Base-by-base conservation (phyloP, 305 asterid genomes). In the Rubia tinctorum region DNA sequence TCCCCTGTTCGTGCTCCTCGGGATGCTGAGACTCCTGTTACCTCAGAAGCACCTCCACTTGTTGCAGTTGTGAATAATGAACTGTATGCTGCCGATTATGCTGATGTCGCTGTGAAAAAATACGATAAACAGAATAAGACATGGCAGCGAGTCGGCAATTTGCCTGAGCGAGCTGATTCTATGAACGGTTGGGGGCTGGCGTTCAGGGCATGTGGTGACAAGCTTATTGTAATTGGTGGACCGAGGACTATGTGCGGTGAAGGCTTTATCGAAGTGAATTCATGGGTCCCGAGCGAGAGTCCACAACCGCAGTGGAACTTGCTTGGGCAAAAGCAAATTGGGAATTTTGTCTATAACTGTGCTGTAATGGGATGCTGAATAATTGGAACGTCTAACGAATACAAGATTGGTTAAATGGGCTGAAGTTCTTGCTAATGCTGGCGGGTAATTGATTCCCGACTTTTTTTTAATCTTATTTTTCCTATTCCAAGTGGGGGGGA, bases 181-280 rank as follows among this genome's bases (percentile, higher is more conserved):
- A 91, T 87, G 96, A 85, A 86, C 5, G 97, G 99, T 22, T 91
- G 99, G 99, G 99, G 99, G 27, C 80, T 94, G 77, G 99, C 99
- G 7, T 94, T 94, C 70, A 78, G 96, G 84, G 97, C 90, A 0
- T 94, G 99, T 15, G 99, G 99, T 2, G 83, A 90, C 72, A 89
- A 85, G 68, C 87, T 94, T 14, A 87, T 92, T 15, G 99, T 94
- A 70, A 84, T 94, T 17, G 96, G 98, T 3, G 98, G 99, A 72
- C 98, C 98, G 0, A 84, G 97, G 62, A 74, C 75, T 14, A 65
- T 84, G 11, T 94, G 96, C 14, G 92, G 96, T 17, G 92, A 87
- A 79, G 98, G 98, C 39, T 83, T 61, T 30, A 92, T 95, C 15
- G 97, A 90, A 68, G 95, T 92, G 42, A 92, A 90, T 76, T 87